phyloP scores from a whole-genome alignment of 2,329 filamentous ascomycete genomes.

The Tolypocladium pustulatum region DNA sequence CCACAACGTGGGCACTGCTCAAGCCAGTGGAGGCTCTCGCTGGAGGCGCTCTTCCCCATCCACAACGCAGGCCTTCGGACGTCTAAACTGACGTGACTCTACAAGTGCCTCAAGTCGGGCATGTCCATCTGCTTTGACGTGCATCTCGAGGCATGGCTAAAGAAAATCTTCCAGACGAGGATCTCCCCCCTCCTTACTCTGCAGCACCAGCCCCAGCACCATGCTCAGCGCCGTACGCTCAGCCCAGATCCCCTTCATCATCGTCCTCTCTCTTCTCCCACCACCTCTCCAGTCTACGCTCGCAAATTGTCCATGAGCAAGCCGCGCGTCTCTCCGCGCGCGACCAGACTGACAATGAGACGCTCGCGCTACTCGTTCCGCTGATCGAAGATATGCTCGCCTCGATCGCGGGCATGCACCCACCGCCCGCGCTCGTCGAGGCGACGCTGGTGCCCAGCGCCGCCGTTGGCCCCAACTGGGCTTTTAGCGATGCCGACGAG shows the following conservation, averaged over 20 bases:
- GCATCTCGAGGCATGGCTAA: background rate
- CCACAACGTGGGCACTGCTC: background rate
- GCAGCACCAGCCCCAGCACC: background rate
- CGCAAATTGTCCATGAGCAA: conserved; percentile 24
- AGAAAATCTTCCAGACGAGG: background rate
- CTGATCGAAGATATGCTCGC: conserved; percentile 30
- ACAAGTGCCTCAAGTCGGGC: background rate
- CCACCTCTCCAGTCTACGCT: conserved; percentile 25
- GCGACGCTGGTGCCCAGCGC: conserved; percentile 33
- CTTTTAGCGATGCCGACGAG: conserved; percentile 21
- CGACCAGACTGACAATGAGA: conserved; percentile 24
- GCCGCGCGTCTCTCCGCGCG: conserved; percentile 21
- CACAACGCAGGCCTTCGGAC: too few species aligned
- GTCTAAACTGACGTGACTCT: background rate
- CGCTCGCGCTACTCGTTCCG: conserved; percentile 28
- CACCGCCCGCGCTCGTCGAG: conserved; percentile 24
- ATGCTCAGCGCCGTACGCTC: background rate
- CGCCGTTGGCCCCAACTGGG: conserved; percentile 26
- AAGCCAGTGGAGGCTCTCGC: too few species aligned
- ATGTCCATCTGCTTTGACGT: background rate
- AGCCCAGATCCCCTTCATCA: background rate
- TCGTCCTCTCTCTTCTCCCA: conserved; percentile 19
- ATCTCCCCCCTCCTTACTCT: background rate
- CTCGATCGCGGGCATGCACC: conserved; percentile 22
- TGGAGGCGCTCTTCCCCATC: too few species aligned